Percentiles rank a stretch among this genome's conserved stretches.
phyloP scores from a whole-genome alignment of 306 rosid species.

The Quercus bicolor region DNA sequence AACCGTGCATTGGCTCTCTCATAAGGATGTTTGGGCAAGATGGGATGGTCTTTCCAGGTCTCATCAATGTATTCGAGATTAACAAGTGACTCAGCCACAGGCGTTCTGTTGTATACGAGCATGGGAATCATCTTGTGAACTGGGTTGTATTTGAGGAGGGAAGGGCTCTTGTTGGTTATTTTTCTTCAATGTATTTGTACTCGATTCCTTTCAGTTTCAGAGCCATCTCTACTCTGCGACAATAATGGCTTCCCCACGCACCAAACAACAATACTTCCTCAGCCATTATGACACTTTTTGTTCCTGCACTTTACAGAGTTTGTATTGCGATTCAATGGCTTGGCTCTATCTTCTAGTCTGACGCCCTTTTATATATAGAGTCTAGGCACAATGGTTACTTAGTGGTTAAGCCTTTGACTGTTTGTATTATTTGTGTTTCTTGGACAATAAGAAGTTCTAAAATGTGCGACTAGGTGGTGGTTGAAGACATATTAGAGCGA shows the following conservation, averaged over 20 bases:
- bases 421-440: too few relatives aligned
- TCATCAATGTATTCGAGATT: conserved; percentile 52
- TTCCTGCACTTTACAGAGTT: too few relatives aligned
- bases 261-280: conserved; percentile 39
- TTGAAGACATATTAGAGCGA: too few relatives aligned
- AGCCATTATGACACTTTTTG: not conserved
- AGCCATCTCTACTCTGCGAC: conserved; percentile 40
- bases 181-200: conserved; percentile 36
- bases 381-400: too few relatives aligned
- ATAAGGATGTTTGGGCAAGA: conserved; percentile 45
- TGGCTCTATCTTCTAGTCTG: too few relatives aligned
- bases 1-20: conserved; percentile 56
- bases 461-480: too few relatives aligned
- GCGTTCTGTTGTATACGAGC: conserved; percentile 43
- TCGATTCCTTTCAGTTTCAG: conserved; percentile 54
- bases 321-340: too few relatives aligned
- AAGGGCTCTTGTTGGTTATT: conserved; percentile 32
- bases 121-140: conserved; percentile 51
- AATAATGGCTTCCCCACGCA: conserved; percentile 37
- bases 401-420: too few relatives aligned
- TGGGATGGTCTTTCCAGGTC: conserved; percentile 32
- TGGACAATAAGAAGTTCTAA: too few relatives aligned
- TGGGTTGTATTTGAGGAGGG: conserved; percentile 52
- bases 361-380: too few relatives aligned
- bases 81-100: conserved; percentile 53